Evolutionary conservation across 2,329 filamentous ascomycete genomes (phyloP).

Genomic region (Neonectria hederae): DNA sequence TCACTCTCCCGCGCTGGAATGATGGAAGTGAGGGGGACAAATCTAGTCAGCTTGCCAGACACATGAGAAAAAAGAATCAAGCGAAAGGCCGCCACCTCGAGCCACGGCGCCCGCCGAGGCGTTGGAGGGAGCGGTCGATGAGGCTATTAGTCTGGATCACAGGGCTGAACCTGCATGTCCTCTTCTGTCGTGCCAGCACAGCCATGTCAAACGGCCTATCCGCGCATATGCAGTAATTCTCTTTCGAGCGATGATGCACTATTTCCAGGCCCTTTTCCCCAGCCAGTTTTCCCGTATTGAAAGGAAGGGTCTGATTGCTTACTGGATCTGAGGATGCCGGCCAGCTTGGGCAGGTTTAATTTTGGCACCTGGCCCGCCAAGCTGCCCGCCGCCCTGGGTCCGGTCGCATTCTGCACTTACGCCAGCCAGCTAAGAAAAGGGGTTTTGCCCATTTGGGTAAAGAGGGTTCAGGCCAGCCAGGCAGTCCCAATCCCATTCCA

Average conservation of each 20-base stretch:
- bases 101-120: neutral
- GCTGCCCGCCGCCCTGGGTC: neutral
- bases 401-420: neutral
- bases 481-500: neutral
- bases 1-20: neutral
- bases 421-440: neutral
- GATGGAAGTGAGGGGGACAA: neutral
- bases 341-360: neutral
- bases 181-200: neutral
- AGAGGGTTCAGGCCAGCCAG: neutral
- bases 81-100: neutral
- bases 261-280: neutral
- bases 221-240: neutral
- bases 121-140: neutral
- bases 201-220: neutral
- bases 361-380: neutral
- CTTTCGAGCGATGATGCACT: neutral
- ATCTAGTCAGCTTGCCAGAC: neutral
- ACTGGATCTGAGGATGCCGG: neutral
- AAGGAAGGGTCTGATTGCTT: neutral
- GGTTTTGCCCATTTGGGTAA: neutral
- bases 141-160: neutral
- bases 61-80: neutral
- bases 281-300: neutral
- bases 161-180: neutral